These are phyloP conservation scores for Arthroderma sp. DNA, from an alignment of 2,329 filamentous ascomycete species.

Conservation along the genomic window DNA sequence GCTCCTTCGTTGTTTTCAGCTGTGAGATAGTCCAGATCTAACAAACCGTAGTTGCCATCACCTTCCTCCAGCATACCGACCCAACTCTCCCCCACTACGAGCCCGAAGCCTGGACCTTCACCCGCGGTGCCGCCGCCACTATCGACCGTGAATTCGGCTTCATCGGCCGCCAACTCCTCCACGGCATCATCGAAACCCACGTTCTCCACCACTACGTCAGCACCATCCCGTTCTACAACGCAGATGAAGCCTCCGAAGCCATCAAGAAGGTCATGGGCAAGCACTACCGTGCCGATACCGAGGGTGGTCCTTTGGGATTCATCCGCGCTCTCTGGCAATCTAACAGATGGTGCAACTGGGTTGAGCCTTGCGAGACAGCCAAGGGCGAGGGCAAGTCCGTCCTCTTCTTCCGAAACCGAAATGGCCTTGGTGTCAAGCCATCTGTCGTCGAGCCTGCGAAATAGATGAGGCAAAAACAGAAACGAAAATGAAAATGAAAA, in stretches of 20 bases:
- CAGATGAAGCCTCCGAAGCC: slow-evolving; percentile 84
- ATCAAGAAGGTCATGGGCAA: slow-evolving; percentile 91
- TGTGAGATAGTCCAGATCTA: background rate
- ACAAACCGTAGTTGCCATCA: slow-evolving; percentile 66
- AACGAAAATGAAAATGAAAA: too few relatives aligned
- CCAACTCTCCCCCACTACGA: slow-evolving; percentile 87
- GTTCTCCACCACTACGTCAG: slow-evolving; percentile 96
- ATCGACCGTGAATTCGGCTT: slow-evolving; percentile 97
- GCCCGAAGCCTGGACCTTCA: slow-evolving; percentile 75
- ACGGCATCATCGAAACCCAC: slow-evolving; percentile 96
- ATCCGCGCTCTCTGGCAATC: slow-evolving; percentile 67
- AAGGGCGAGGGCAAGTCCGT: slow-evolving; percentile 70
- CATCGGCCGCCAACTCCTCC: slow-evolving; percentile 76
- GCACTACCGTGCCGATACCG: slow-evolving; percentile 78
- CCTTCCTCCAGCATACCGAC: slow-evolving; percentile 94
- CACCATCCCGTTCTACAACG: slow-evolving; percentile 92
- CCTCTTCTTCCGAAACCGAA: slow-evolving; percentile 89
- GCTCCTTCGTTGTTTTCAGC: background rate
- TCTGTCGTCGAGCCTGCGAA: slow-evolving; percentile 1
- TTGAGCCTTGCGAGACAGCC: slow-evolving; percentile 77
- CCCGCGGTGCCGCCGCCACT: slow-evolving; percentile 84
- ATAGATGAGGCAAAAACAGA: too few relatives aligned
- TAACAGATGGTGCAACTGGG: slow-evolving; percentile 87
- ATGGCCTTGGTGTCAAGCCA: slow-evolving; percentile 53
- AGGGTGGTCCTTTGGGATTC: slow-evolving; percentile 70